phyloP scores from a whole-genome alignment of 2,329 filamentous ascomycete genomes.

The Trichoderma sp. region DNA sequence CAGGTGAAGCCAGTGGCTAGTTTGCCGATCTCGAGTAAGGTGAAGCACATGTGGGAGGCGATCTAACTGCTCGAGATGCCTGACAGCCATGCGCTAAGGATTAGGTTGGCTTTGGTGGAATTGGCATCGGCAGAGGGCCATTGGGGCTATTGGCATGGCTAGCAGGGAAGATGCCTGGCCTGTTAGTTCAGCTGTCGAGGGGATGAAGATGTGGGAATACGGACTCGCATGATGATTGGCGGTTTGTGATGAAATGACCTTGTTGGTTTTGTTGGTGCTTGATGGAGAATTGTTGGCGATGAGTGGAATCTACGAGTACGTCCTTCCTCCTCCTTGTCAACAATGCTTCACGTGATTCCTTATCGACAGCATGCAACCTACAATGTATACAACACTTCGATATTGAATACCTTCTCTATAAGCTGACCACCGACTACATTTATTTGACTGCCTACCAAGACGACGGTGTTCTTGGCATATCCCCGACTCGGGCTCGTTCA shows the following conservation, averaged over 20 bases:
- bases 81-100: background rate
- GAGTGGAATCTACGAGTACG: background rate
- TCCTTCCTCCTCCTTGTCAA: background rate
- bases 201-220: background rate
- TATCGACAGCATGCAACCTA: background rate
- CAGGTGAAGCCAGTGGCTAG: background rate
- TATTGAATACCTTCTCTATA: background rate
- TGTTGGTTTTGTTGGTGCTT: background rate
- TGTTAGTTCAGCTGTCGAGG: background rate
- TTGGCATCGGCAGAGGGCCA: slow-evolving; percentile 4
- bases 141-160: background rate
- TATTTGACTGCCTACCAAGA: background rate
- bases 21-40: background rate
- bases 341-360: background rate
- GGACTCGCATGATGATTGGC: background rate
- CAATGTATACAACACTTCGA: background rate
- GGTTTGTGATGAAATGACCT: background rate
- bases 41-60: background rate
- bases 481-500: background rate
- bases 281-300: background rate
- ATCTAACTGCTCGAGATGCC: background rate
- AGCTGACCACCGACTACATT: background rate
- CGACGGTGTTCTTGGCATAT: background rate
- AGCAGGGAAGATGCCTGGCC: slow-evolving; percentile 4
- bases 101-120: slow-evolving; percentile 9